Evolutionary conservation across 2,329 filamentous ascomycete species (phyloP), one percentile per base, ranked within the genome.

Genomic region (Cercospora sp.): DNA sequence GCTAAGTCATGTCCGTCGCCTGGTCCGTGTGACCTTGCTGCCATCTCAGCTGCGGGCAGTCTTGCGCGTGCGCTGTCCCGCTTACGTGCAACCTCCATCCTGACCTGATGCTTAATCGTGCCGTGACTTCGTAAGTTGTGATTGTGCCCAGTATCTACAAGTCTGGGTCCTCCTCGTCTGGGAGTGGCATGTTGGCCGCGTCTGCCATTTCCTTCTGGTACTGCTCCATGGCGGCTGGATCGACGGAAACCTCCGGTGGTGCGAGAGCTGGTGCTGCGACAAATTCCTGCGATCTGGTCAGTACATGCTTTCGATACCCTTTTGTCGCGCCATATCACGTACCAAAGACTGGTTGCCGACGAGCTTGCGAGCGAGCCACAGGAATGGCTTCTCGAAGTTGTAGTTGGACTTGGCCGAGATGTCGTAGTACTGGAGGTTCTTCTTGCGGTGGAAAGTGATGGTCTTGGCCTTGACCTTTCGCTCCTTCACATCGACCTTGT

Each of bases 401-500:
- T 99, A 98, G 89, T 98, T 98, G 80, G 94, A 97, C 88, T 98
- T 99, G 84, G 95, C 95, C 51, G 93, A 97, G 82, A 98, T 98
- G 78, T 98, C 95, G 88, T 99, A 99, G 89, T 98, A 99, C 86
- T 99, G 95, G 63, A 99, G 90, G 86, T 98, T 99, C 91, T 99
- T 99, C 92, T 99, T 99, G 85, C 95, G 93, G 89, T 99, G 95
- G 92, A 99, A 99, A 75, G 95, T 99, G 85, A 99, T 99, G 81
- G 94, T 96, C 92, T 99, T 99, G 81, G 95, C 95, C 90, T 99
- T 99, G 82, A 99, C 95, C 87, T 99, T 99, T 84, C 95, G 93
- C 89, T 99, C 95, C 91, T 99, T 99, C 74, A 99, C 95, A 80
- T 99, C 94, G 82, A 99, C 94, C 89, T 99, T 99, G 92, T 99